A percentile compares a stretch with the other conserved stretches of the same genome.
These are phyloP conservation scores for Fusarium fujikuroi DNA, from an alignment of 2,329 filamentous ascomycete genomes.

Conservation along the genomic window DNA sequence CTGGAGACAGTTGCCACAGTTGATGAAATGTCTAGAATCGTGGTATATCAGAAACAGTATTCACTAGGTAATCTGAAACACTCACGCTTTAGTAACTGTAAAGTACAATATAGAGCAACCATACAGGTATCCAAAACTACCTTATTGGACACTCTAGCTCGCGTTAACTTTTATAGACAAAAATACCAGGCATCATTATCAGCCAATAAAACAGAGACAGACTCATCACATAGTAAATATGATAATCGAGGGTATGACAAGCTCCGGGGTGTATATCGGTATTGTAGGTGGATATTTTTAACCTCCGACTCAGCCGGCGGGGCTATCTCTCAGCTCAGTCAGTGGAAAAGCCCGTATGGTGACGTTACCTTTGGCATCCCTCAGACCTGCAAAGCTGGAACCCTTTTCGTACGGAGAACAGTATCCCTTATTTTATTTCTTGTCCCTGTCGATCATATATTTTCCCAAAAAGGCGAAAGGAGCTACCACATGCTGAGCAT, in stretches of 20 bases:
- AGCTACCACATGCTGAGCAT: background rate
- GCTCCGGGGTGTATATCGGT: background rate
- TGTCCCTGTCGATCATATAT: background rate
- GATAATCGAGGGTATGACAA: background rate
- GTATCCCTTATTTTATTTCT: background rate
- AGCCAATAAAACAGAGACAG: background rate
- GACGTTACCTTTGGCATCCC: conserved; percentile 12
- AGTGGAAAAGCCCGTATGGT: background rate
- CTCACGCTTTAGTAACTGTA: background rate
- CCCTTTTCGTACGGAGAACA: background rate
- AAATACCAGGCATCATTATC: background rate
- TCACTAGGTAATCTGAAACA: no score
- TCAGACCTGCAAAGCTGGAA: background rate
- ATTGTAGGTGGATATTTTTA: background rate
- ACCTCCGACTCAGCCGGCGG: background rate
- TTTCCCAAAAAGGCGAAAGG: background rate
- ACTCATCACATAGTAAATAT: background rate
- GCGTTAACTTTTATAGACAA: background rate
- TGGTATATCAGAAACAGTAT: no score
- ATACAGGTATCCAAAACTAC: background rate
- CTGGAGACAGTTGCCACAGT: background rate
- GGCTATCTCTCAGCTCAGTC: conserved; percentile 11
- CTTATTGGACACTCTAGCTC: background rate
- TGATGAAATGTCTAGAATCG: background rate
- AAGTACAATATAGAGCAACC: background rate